These are phyloP conservation scores for Nelumbo lutea DNA, from an alignment of 164 flowering plant species.

Conservation along the genomic window DNA sequence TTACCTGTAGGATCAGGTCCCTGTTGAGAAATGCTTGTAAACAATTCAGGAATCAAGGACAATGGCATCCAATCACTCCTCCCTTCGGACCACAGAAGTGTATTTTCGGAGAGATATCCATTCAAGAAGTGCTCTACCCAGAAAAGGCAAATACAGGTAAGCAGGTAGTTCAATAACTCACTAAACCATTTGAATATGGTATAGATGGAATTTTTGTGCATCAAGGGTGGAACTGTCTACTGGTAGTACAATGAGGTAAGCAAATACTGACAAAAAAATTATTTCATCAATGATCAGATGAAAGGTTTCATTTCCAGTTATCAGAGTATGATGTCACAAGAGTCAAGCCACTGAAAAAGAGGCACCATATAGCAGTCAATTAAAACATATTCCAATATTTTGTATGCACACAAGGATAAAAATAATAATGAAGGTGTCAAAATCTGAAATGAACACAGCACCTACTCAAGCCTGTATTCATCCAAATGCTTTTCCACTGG, in stretches of 20 bases:
- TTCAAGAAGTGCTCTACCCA: slow-evolving; percentile 73
- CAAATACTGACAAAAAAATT: background rate
- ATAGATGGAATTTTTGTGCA: slow-evolving; percentile 34
- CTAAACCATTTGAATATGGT: slow-evolving; percentile 42
- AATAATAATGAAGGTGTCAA: too few species aligned
- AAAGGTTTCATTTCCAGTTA: background rate
- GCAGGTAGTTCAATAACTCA: slow-evolving; percentile 38
- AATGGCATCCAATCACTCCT: slow-evolving; percentile 80
- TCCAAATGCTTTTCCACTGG: too few species aligned
- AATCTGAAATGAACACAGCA: too few species aligned
- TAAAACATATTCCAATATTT: too few species aligned
- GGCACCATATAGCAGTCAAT: background rate
- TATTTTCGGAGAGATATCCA: slow-evolving; percentile 59
- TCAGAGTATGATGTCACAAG: too few species aligned
- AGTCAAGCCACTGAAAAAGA: background rate
- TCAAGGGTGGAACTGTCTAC: slow-evolving; percentile 35
- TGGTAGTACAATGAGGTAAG: slow-evolving; percentile 25
- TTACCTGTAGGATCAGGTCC: slow-evolving; percentile 30
- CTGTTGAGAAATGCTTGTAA: slow-evolving; percentile 17
- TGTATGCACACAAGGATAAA: too few species aligned
- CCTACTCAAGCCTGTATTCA: too few species aligned
- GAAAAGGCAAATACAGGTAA: slow-evolving; percentile 53
- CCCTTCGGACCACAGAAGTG: slow-evolving; percentile 88
- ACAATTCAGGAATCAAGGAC: slow-evolving; percentile 62
- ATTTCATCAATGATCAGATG: background rate